Evolutionary conservation across 169 alveolate species (phyloP), one percentile per base, ranked within the genome.

Genomic region (Nephromyces sp.): DNA sequence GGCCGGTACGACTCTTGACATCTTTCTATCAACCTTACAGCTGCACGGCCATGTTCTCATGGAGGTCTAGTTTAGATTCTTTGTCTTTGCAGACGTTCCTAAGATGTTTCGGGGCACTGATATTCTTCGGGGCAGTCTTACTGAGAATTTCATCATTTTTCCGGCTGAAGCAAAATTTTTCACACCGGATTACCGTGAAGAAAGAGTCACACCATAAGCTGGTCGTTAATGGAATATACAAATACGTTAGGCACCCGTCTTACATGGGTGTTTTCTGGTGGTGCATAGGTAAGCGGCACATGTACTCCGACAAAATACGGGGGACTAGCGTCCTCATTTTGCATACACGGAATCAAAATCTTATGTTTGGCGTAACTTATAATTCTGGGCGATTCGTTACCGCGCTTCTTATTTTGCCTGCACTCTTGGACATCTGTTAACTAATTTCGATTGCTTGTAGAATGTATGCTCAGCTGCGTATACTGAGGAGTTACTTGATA

Each of bases 251-350:
- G 22, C 83, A 70, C 66, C 78, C 83, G 1, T 78, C 75, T 1
- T 77, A 77, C 31, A 64, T 78, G 1, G 83, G 83, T 25, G 63
- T 70, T 68, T 77, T 77, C 66, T 76, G 69, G 70, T 76, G 82
- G 82, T 77, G 75, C 0, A 75, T 76, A 3, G 82, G 82, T 76
- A 33, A 30, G 82, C 24, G 15, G 15, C 29, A 15, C 68, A 8
- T 15, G 63, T 8, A 62, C 8, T 62, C 29, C 8, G n/a, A 32
- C 52, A 15, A 43, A n/a, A 15, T 43, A n/a, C n/a, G 15, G 15
- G 57, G 57, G n/a, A 43, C 57, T 43, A 43, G 57, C 57, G 15
- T 43, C 57, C 57, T 43, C 15, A 15, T n/a, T 15, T 43, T 43
- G n/a, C 25, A 43, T 43, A 15, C n/a, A n/a, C n/a, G 57, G n/a